phyloP scores from a whole-genome alignment of 306 rosid genomes.

The Echinosophora koreensis region DNA sequence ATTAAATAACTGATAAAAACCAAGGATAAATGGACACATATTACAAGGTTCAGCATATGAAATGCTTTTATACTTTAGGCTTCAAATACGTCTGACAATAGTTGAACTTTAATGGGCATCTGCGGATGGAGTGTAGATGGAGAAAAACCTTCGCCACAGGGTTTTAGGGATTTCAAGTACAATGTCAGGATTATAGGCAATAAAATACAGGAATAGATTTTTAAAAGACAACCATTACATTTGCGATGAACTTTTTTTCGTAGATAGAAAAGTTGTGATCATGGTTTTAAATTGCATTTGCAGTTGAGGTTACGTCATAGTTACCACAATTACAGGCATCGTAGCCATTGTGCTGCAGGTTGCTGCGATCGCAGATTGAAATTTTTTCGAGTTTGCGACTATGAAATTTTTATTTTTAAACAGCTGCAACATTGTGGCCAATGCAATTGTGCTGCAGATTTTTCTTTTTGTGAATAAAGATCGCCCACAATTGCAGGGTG shows the following conservation, averaged over 20 bases:
- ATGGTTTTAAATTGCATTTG: background rate
- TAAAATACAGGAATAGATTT: background rate
- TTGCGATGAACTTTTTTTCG: background rate
- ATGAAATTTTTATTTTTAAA: constrained; percentile 14
- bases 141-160: constrained; percentile 18
- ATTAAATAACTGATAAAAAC: constrained; percentile 34
- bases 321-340: background rate
- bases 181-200: constrained; percentile 13
- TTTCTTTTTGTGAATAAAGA: background rate
- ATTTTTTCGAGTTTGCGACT: background rate
- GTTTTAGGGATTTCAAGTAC: constrained; percentile 21
- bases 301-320: background rate
- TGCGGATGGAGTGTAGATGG: background rate
- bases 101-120: constrained; percentile 4
- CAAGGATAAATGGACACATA: constrained; percentile 15
- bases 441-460: background rate
- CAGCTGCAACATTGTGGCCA: constrained; percentile 4
- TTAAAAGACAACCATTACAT: constrained; percentile 20
- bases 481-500: constrained; percentile 8
- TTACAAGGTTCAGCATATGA: constrained; percentile 26
- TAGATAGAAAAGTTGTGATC: background rate
- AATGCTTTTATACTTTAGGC: constrained; percentile 28
- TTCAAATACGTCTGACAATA: constrained; percentile 31
- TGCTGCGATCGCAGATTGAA: background rate
- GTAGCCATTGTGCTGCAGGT: background rate